Evolutionary conservation across 202 grass and related monocot genomes (phyloP).

Genomic region (Schoenoplectus tabernaemontani): DNA sequence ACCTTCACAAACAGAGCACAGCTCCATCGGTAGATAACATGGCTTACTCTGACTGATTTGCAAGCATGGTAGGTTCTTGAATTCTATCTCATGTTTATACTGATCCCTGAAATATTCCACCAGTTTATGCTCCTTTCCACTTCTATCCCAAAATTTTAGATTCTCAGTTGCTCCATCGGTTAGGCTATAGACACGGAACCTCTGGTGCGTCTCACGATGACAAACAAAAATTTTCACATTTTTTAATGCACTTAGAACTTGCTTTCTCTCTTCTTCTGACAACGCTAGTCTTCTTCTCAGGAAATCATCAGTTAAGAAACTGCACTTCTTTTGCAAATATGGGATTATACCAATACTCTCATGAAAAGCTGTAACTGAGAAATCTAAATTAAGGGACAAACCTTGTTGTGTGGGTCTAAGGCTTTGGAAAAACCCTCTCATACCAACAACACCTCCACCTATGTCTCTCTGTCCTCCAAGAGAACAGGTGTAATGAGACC

Average conservation of each 20-base stretch:
- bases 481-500: slow-evolving; percentile 63
- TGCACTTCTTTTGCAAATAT: slow-evolving; percentile 85
- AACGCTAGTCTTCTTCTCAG: slow-evolving; percentile 54
- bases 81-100: slow-evolving; percentile 95
- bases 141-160: slow-evolving; percentile 80
- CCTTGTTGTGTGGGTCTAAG: slow-evolving; percentile 85
- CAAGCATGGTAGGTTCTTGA: slow-evolving; percentile 89
- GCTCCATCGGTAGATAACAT: slow-evolving; percentile 95
- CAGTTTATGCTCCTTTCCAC: slow-evolving; percentile 62
- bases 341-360: slow-evolving; percentile 74
- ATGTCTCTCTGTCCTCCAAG: slow-evolving; percentile 68
- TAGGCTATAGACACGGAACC: slow-evolving; percentile 72
- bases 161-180: slow-evolving; percentile 71
- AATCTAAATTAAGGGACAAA: slow-evolving; percentile 91
- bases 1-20: slow-evolving; percentile 83
- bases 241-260: slow-evolving; percentile 80
- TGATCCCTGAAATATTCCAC: slow-evolving; percentile 94
- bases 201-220: slow-evolving; percentile 83
- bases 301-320: slow-evolving; percentile 67
- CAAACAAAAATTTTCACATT: slow-evolving; percentile 82
- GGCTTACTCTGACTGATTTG: slow-evolving; percentile 90
- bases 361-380: slow-evolving; percentile 74
- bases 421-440: slow-evolving; percentile 91
- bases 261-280: slow-evolving; percentile 54
- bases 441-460: slow-evolving; percentile 76